These are phyloP conservation scores for Solanum acaule DNA, from an alignment of 257 asterid genomes.

Conservation along the genomic window DNA sequence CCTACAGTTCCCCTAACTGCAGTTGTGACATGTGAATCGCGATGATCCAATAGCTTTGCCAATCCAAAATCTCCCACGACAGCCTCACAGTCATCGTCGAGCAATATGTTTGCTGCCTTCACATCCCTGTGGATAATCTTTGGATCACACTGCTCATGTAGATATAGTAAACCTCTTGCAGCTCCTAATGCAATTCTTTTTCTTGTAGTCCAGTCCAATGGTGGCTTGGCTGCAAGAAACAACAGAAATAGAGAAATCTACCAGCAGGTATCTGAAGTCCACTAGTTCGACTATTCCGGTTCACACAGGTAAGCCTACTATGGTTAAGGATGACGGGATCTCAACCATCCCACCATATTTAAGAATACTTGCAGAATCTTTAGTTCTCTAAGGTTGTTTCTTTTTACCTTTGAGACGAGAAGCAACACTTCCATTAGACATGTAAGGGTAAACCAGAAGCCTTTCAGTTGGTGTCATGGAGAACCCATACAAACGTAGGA, in stretches of 20 bases:
- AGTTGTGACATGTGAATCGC: slow-evolving; percentile 83
- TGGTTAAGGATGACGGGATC: neutral
- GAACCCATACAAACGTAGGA: slow-evolving; percentile 75
- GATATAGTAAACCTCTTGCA: slow-evolving; percentile 83
- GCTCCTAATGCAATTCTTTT: slow-evolving; percentile 87
- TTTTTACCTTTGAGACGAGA: slow-evolving; percentile 74
- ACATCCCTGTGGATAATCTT: slow-evolving; percentile 97
- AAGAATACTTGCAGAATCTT: neutral
- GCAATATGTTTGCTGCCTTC: slow-evolving; percentile 91
- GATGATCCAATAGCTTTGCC: slow-evolving; percentile 93
- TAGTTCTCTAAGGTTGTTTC: neutral
- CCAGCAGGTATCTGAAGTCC: neutral
- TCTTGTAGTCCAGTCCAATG: slow-evolving; percentile 80
- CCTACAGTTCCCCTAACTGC: slow-evolving; percentile 99
- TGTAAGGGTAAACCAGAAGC: slow-evolving; percentile 80
- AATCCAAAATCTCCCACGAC: slow-evolving; percentile 95
- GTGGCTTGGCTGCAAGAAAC: slow-evolving; percentile 53
- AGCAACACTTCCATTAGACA: slow-evolving; percentile 97
- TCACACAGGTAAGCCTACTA: neutral
- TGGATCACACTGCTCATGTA: slow-evolving; percentile 96
- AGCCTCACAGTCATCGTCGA: slow-evolving; percentile 80
- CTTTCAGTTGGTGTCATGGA: slow-evolving; percentile 66
- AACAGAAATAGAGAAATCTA: neutral
- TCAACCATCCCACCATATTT: neutral
- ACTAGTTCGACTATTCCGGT: neutral